Evolutionary conservation across 345 rosid genomes (phyloP).

Genomic region (Brassica carinata): DNA sequence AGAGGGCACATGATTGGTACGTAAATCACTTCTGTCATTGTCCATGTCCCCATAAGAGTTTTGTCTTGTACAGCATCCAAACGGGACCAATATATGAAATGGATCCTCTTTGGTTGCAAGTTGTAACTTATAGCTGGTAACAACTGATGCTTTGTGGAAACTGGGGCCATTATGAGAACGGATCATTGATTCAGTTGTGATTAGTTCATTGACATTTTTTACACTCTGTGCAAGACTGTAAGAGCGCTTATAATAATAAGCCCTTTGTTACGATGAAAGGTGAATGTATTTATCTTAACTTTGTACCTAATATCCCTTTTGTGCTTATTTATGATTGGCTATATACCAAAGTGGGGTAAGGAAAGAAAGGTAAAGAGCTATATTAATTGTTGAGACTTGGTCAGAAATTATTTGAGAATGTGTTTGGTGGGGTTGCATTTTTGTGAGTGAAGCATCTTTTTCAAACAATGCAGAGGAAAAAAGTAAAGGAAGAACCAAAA

Average conservation of each 20-base stretch:
- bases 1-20: slow-evolving; percentile 6
- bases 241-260: neutral
- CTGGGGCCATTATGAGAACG: slow-evolving; percentile 28
- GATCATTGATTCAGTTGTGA: neutral
- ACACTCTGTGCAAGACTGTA: neutral
- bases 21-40: slow-evolving; percentile 20
- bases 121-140: slow-evolving; percentile 24
- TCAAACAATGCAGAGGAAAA: slow-evolving; percentile 30
- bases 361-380: neutral
- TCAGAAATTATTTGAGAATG: slow-evolving; percentile 16
- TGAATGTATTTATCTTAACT: slow-evolving; percentile 4
- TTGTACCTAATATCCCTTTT: slow-evolving; percentile 15
- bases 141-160: slow-evolving; percentile 10
- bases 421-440: slow-evolving; percentile 38
- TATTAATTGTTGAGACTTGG: neutral
- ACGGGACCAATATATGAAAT: slow-evolving; percentile 26
- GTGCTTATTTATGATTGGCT: slow-evolving; percentile 1
- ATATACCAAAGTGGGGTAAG: slow-evolving; percentile 27
- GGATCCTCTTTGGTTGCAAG: slow-evolving; percentile 5
- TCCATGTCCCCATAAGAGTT: slow-evolving; percentile 20
- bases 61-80: slow-evolving; percentile 8
- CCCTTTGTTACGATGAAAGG: neutral
- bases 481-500: neutral
- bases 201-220: neutral
- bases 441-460: slow-evolving; percentile 41